These are phyloP conservation scores for Russula brevipes DNA, from an alignment of 768 basidiomycete species.

Conservation along the genomic window DNA sequence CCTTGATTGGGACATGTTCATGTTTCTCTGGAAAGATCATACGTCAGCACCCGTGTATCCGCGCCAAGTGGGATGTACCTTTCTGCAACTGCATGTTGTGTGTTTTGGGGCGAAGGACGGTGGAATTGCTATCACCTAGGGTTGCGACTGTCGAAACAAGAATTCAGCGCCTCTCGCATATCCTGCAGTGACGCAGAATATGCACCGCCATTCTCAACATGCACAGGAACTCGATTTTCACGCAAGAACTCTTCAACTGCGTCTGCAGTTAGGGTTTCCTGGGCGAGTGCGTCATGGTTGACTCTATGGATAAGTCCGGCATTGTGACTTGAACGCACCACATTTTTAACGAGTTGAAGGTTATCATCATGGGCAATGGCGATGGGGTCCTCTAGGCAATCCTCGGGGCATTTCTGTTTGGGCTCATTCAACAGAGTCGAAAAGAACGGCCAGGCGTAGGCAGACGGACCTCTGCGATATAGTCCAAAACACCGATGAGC, in stretches of 20 bases:
- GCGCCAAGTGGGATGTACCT: too few relatives aligned
- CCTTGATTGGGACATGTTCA: too few relatives aligned
- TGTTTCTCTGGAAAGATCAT: too few relatives aligned
- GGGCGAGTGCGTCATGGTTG: neutral
- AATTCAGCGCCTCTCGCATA: neutral
- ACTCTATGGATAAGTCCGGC: neutral
- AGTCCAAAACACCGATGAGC: conserved; percentile 6
- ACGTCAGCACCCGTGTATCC: too few relatives aligned
- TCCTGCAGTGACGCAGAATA: neutral
- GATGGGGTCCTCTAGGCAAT: neutral
- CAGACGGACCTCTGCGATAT: conserved; percentile 7
- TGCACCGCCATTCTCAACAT: conserved; percentile 11
- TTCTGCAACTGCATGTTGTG: too few relatives aligned
- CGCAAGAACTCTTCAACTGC: neutral
- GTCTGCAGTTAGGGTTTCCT: conserved; percentile 7
- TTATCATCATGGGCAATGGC: conserved; percentile 14
- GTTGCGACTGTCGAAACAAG: neutral
- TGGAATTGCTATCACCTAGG: neutral
- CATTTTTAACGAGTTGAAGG: neutral
- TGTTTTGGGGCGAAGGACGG: too few relatives aligned
- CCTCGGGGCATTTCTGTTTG: neutral
- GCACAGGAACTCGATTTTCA: neutral
- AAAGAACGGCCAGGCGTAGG: neutral
- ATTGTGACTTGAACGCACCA: neutral
- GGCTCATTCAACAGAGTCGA: neutral